phyloP scores from a whole-genome alignment of 1,284 basidiomycete genomes.

The Mycosarcoma mackinlayi region DNA sequence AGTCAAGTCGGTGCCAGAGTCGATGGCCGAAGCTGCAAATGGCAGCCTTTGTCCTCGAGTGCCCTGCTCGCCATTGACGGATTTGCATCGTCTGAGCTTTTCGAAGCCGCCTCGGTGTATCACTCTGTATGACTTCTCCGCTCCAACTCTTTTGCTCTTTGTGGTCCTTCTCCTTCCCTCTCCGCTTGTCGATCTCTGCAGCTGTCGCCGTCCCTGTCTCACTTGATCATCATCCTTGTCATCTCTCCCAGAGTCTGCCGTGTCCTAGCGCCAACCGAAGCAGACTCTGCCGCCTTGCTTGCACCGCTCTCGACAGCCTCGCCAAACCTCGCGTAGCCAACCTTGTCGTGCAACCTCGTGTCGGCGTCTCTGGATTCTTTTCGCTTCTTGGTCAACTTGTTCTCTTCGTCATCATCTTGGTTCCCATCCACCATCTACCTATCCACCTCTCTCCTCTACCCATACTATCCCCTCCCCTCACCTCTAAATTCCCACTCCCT shows the following conservation, averaged over 20 bases:
- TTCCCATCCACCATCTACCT: constrained; percentile 38
- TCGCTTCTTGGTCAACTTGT: constrained; percentile 2
- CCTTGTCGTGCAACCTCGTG: constrained; percentile 15
- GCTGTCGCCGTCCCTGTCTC: constrained; percentile 18
- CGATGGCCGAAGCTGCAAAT: constrained; percentile 7
- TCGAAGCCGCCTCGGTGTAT: constrained; percentile 1
- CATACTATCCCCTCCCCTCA: constrained; percentile 8
- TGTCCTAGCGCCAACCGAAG: not conserved
- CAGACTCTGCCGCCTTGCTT: not conserved
- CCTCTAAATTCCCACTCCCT: constrained; percentile 4
- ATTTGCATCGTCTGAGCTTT: not conserved
- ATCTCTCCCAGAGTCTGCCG: too few species aligned
- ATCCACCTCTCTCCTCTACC: constrained; percentile 17
- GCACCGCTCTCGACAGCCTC: constrained; percentile 8
- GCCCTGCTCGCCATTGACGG: not conserved
- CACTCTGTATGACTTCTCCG: constrained; percentile 10
- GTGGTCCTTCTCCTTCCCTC: constrained; percentile 11
- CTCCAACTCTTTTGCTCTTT: constrained; percentile 7
- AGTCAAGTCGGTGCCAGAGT: constrained; percentile 3
- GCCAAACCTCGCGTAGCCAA: constrained; percentile 11
- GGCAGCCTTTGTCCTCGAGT: not conserved
- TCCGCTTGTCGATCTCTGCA: constrained; percentile 45
- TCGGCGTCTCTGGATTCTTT: constrained; percentile 5
- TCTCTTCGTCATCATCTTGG: constrained; percentile 34
- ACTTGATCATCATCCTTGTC: not conserved